These are phyloP conservation scores for Colletotrichum horii DNA, from an alignment of 2,329 filamentous ascomycete genomes.

Conservation along the genomic window DNA sequence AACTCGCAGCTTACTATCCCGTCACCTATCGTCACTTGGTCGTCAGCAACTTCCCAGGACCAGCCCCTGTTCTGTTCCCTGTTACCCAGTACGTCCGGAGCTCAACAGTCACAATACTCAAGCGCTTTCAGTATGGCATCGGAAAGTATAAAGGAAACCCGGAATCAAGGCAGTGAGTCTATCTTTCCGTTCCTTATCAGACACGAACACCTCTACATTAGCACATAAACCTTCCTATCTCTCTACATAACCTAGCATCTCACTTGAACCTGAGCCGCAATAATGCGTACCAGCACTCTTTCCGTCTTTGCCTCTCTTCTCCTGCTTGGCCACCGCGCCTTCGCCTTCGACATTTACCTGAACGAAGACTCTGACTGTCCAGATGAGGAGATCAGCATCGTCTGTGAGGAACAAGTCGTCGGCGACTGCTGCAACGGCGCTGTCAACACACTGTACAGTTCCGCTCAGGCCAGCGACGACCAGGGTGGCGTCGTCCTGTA, in stretches of 20 bases:
- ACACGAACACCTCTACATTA: not conserved
- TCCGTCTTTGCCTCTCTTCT: not conserved
- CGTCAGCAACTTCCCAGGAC: rapidly evolving
- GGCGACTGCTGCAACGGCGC: not conserved
- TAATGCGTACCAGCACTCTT: not conserved
- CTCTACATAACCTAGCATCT: not conserved
- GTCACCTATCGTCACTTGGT: not conserved
- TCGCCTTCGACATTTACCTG: not conserved
- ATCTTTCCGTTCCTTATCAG: not conserved
- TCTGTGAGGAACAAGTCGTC: not conserved
- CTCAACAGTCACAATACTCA: not conserved
- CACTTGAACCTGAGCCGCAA: rapidly evolving
- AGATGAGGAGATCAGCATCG: not conserved
- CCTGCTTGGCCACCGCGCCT: not conserved
- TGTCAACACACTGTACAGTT: not conserved
- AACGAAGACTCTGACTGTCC: not conserved
- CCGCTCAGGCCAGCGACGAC: not conserved
- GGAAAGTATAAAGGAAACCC: not conserved
- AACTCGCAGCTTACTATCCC: not conserved
- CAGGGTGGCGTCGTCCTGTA: not conserved
- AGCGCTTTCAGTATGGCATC: not conserved
- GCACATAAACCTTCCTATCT: rapidly evolving
- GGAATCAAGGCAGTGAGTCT: not conserved
- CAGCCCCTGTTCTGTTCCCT: not conserved
- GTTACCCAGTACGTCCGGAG: not conserved